Percentiles rank a stretch among this genome's conserved stretches.
Evolutionary conservation across 2,329 filamentous ascomycete genomes (phyloP).

Genomic region (Neofusicoccum ribis): DNA sequence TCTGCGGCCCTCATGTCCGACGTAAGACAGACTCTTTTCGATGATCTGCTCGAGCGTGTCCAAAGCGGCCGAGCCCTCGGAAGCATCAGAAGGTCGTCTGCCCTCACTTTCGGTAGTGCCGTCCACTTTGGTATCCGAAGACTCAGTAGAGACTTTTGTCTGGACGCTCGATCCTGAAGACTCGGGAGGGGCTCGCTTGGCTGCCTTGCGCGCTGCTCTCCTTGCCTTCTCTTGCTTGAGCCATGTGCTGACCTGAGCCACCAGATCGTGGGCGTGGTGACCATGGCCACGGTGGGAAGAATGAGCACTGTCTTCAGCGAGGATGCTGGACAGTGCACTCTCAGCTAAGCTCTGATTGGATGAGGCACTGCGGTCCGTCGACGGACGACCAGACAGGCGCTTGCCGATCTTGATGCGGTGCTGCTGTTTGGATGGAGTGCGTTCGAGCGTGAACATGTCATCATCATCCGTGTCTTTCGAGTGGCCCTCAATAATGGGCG

Average conservation of each 20-base stretch:
- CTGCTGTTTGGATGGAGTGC: constrained; percentile 35
- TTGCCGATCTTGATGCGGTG: constrained; percentile 42
- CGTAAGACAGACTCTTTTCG: constrained; percentile 62
- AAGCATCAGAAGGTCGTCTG: constrained; percentile 59
- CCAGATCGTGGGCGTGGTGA: constrained; percentile 23
- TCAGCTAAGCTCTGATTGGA: constrained; percentile 24
- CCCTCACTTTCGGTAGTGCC: constrained; percentile 32
- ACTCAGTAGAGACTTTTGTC: constrained; percentile 27
- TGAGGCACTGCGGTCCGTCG: constrained; percentile 32
- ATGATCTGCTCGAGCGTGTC: constrained; percentile 80
- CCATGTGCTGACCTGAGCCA: constrained; percentile 57
- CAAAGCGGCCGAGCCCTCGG: constrained; percentile 71
- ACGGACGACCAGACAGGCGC: constrained; percentile 46
- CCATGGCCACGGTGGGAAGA: constrained; percentile 8
- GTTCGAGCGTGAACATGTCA: constrained; percentile 44
- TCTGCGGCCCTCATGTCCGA: constrained; percentile 37
- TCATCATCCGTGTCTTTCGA: constrained; percentile 46
- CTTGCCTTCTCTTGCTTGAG: constrained; percentile 75
- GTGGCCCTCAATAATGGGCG: constrained; percentile 47
- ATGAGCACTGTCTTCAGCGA: constrained; percentile 7
- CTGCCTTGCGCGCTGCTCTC: constrained; percentile 50
- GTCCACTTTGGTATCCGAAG: constrained; percentile 19
- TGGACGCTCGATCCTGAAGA: constrained; percentile 46
- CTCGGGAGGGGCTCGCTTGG: not conserved
- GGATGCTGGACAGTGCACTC: constrained; percentile 7